Base-by-base conservation (phyloP, 352 stramenopile genomes). In the Phytophthora sojae region DNA sequence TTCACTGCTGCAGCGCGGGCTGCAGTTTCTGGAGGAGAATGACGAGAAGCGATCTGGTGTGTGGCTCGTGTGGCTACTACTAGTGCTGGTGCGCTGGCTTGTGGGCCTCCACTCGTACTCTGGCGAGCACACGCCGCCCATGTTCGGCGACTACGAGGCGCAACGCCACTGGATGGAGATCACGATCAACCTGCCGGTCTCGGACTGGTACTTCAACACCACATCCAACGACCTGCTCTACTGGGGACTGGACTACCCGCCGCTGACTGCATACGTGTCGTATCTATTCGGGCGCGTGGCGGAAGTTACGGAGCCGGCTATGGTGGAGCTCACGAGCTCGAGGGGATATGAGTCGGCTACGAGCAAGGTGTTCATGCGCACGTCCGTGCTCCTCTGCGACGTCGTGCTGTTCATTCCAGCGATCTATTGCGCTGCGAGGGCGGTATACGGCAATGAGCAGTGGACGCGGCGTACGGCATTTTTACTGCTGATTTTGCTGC, bases 101-200 rank as follows among this genome's bases (percentile, higher is more conserved):
- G 86, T 96, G 11, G 85, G 88, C 0, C 75, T 97, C 5, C 83
- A 96, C 56, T 85, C 80, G 60, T 97, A 96, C 81, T 97, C 90
- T 7, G 91, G 91, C 15, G 81, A 80, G n/a, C 57, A 60, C 52
- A 92, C 75, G 37, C 79, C 87, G 50, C 90, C 92, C 17, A 93
- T 97, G 83, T 98, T 96, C 70, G 98, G 98, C 39, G 98, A 99
- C 77, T 99, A 98, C 80, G 98, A 99, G 75, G 98, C 97, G 3
- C 97, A 99, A 79, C 92, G 98, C 37, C 98, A 99, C 81, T 99
- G 98, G 98, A 99, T 99, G 97, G 98, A 99, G 84, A 85, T 99
- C 53, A 99, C 98, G 29, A 86, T 88, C 49, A 83, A 97, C 60
- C 67, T 99, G 59, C 97, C 97, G 1, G 57, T 99, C 12, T 88